Base-by-base conservation (phyloP, 768 basidiomycete species). In the Russula griseocarnosa region DNA sequence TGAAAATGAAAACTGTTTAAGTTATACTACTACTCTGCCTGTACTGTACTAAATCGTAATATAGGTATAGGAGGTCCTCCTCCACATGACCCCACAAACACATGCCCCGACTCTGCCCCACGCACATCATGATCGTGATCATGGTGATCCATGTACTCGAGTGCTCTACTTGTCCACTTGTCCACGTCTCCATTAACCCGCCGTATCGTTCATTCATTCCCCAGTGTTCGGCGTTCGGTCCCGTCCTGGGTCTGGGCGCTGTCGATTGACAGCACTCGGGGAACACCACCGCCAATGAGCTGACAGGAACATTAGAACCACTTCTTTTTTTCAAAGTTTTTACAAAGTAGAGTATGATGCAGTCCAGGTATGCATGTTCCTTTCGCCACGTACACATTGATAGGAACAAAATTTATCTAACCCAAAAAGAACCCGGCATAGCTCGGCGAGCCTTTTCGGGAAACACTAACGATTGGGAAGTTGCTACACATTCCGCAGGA, bases 191-290 rank as follows among this genome's bases (percentile, higher is more conserved):
- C 26, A 14, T 40, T 42, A 28, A 16, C 26, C 26, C 28, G 16
- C 24, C 10, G 9, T 18, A 18, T 46, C 13, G 46, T 26, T 46
- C 20, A 18, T n/a, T 61, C 46, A 18, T n/a, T 61, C 46, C 58
- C 63, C n/a, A 58, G 58, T 54, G 28, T 26, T 32, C 42, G 53
- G 63, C 63, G 58, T 58, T 34, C 34, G 49, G 26, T 49, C 11
- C 36, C 36, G 36, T 36, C 34, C 1, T 1, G 34, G 34, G 7
- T 1, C 50, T 22, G 32, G 52, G 44, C 51, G 28, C 36, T 36
- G 1, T 10, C 32, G 14, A 20, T n/a, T 44, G 44, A 47, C 38
- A 28, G 58, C 30, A 44, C 13, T 5, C n/a, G 3, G 57, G 18
- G 47, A 44, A 34, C 24, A 3, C 42, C 56, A 63, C 28, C 44